Percentiles rank a stretch among this genome's conserved stretches.
Evolutionary conservation across 164 flowering plant species (phyloP).

Genomic region (Brasenia schreberi): DNA sequence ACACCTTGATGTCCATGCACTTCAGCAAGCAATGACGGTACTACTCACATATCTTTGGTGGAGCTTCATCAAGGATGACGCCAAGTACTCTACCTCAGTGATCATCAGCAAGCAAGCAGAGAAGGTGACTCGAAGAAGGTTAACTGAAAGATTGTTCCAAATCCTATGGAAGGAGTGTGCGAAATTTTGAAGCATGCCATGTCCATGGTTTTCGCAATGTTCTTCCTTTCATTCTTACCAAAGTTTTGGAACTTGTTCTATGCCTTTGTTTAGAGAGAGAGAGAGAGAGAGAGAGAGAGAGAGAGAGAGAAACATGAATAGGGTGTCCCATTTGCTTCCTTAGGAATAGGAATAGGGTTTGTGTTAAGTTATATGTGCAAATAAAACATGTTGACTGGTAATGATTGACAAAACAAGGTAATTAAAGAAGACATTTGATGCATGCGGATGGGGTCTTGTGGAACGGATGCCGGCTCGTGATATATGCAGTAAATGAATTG

Average conservation of each 20-base stretch:
- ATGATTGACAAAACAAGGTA: too few species aligned
- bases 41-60: conserved; percentile 80
- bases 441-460: too few species aligned
- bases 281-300: not conserved
- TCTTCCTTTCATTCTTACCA: not conserved
- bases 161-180: not conserved
- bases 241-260: not conserved
- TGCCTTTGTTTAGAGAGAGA: not conserved
- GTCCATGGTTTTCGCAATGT: not conserved
- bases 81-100: conserved; percentile 43
- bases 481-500: too few species aligned
- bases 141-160: conserved; percentile 1
- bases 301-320: too few species aligned
- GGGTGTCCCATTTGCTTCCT: too few species aligned
- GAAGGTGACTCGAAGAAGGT: conserved; percentile 23
- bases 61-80: conserved; percentile 82
- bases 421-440: too few species aligned
- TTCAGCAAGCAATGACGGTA: conserved; percentile 58
- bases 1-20: conserved; percentile 72
- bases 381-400: too few species aligned
- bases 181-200: not conserved
- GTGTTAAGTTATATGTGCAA: too few species aligned
- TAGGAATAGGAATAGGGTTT: too few species aligned
- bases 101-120: conserved; percentile 19
- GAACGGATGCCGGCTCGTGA: too few species aligned